phyloP scores from a whole-genome alignment of 441 rosid species.

The Metrosideros polymorpha region DNA sequence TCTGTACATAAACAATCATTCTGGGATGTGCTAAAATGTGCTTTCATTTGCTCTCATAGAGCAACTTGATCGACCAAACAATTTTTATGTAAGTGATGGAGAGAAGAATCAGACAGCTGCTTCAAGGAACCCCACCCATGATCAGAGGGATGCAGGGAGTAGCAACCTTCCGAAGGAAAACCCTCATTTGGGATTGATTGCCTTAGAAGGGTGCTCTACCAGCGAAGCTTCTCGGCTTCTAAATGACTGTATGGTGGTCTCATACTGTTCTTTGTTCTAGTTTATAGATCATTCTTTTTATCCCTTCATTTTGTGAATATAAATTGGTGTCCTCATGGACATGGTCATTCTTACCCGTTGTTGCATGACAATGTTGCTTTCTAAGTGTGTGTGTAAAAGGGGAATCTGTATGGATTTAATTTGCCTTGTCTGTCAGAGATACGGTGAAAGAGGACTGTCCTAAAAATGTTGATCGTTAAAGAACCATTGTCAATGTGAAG shows the following conservation, averaged over 20 bases:
- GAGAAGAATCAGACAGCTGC: conserved; percentile 32
- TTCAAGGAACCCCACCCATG: conserved; percentile 20
- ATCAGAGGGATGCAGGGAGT: conserved; percentile 30
- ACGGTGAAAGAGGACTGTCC: background rate
- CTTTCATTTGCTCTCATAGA: conserved; percentile 15
- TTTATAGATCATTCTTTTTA: background rate
- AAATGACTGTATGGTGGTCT: conserved; percentile 35
- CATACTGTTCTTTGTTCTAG: background rate
- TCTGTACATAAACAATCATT: background rate
- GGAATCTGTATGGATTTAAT: background rate
- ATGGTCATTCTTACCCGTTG: background rate
- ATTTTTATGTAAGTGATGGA: conserved; percentile 31
- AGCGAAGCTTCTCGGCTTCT: conserved; percentile 50
- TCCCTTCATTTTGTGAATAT: background rate
- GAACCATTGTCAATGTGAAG: background rate
- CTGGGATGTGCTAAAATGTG: background rate
- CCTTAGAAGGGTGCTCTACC: conserved; percentile 45
- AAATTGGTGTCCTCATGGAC: background rate
- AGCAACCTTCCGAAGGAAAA: conserved; percentile 12
- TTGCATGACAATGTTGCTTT: background rate
- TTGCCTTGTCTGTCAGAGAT: background rate
- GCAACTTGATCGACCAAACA: conserved; percentile 29
- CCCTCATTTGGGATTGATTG: conserved; percentile 22
- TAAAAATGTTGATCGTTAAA: background rate
- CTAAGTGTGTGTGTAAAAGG: background rate